Evolutionary conservation across 192 early-diverging fungal genomes (phyloP), one percentile per base, ranked within the genome.

Genomic region (Diversispora eburnea): DNA sequence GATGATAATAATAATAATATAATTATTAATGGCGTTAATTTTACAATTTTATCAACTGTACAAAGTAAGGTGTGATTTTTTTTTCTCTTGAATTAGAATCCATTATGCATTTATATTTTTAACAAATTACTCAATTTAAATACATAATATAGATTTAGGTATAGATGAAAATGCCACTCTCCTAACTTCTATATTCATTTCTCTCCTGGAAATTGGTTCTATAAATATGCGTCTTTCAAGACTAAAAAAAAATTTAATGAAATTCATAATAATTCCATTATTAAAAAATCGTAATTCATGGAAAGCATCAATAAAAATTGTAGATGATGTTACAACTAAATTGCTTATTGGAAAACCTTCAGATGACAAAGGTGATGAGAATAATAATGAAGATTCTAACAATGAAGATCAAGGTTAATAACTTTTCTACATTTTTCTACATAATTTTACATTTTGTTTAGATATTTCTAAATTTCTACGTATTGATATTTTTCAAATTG

Each of bases 211-310:
- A 12, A 22, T 73, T 13, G 58, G 60, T 43, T 55, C 54, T 1
- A 60, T 73, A 22, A 47, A 73, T n/a, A 63, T 64, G 47, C 72
- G 64, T 64, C 22, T 73, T 64, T 73, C 72, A 20, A 42, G 33
- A 22, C 39, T 73, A 49, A 73, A 73, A 73, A 73, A 73, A 45
- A 63, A 73, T 63, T 39, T 73, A 41, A 63, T 73, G 72, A 73
- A 55, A 41, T 73, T 64, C 20, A 19, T 73, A 4, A 73, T 73
- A 22, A 54, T 62, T 19, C 72, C 72, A 4, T 64, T 64, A 49
- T 48, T 73, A 17, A 49, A 64, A 54, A 41, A 73, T 73, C 59
- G 51, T 42, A 48, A 64, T 17, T 45, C 57, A 8, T 73, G 60
- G 60, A 33, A 19, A 47, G 72, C 33, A 12, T 49, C 45, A 41